Evolutionary conservation across 1,284 basidiomycete species (phyloP), one percentile per base, ranked within the genome.

Genomic region (Ustilago trichophora): DNA sequence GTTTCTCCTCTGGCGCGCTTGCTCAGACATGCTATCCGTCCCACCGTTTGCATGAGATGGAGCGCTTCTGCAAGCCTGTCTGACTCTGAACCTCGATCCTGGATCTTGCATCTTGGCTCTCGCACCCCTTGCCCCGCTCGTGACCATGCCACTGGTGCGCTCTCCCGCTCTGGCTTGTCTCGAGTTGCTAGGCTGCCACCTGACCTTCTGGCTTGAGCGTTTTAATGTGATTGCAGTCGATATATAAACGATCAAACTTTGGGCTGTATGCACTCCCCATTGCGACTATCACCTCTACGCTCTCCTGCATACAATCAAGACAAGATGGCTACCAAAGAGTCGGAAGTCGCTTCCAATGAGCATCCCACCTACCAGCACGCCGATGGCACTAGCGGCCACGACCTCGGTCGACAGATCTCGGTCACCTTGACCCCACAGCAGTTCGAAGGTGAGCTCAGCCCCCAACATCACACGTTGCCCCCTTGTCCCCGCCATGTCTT

Each of bases 351-450:
- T 7, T 67, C 57, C 13, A 56, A 52, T 41, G 64, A 67, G 57
- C 55, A 66, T 29, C 41, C 64, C 6, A 48, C 52, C 36, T 67
- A 65, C 43, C 51, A 65, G 11, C 26, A 47, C 6, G 45, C 54
- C 32, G 57, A 67, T 15, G 68, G 49, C 32, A 35, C 33, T 26
- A 50, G 33, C 24, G 60, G 60, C 11, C 50, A 68, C 31, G 70
- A 69, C 12, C 56, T 75, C 26, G 55, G 57, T 15, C 60, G 69
- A 10, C 72, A 72, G 42, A 66, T 73, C 44, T 69, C 65, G 27
- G 71, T 75, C 54, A 69, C 65, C 6, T 45, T 75, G 22, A 75
- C 66, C 5, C 62, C 45, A 3, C 55, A 66, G 45, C 72, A 75
- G 35, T 74, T 74, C 43, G 72, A 73, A 34, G 47, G 42, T 52